A percentile compares a stretch with the other conserved stretches of the same genome.
phyloP scores from a whole-genome alignment of 768 basidiomycete genomes.

The Hypholoma fasciculare region DNA sequence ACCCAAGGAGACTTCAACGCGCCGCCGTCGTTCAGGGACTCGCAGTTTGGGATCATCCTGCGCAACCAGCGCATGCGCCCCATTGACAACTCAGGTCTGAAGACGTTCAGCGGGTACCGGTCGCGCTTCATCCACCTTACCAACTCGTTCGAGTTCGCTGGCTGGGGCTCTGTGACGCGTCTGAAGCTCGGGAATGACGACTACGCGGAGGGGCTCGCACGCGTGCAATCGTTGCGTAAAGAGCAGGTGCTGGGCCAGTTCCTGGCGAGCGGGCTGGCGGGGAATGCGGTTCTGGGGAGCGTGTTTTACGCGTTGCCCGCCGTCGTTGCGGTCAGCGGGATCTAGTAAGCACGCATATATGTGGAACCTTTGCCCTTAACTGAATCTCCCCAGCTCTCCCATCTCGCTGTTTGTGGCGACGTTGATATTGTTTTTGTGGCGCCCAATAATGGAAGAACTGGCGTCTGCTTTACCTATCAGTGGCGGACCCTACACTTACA shows the following conservation, averaged over 20 bases:
- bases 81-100: constrained; percentile 41
- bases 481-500: constrained; percentile 72
- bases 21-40: constrained; percentile 46
- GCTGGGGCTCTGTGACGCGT: constrained; percentile 59
- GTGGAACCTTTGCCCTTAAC: constrained; percentile 46
- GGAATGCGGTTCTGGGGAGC: constrained; percentile 66
- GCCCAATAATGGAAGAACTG: constrained; percentile 74
- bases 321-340: constrained; percentile 55
- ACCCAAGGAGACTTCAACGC: background rate
- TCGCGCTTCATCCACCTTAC: constrained; percentile 64
- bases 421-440: constrained; percentile 65
- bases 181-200: constrained; percentile 48
- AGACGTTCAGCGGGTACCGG: constrained; percentile 37
- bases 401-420: constrained; percentile 67
- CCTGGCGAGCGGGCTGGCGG: constrained; percentile 64
- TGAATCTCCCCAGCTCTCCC: constrained; percentile 49
- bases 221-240: constrained; percentile 27
- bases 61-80: constrained; percentile 59
- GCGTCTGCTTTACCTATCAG: constrained; percentile 67
- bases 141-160: constrained; percentile 71
- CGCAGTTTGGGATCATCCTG: constrained; percentile 56
- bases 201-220: constrained; percentile 29
- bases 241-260: constrained; percentile 57
- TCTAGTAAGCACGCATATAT: constrained; percentile 51
- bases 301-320: constrained; percentile 72